These are phyloP conservation scores for Rachicladosporium sp. DNA, from an alignment of 2,329 filamentous ascomycete species.

Conservation along the genomic window DNA sequence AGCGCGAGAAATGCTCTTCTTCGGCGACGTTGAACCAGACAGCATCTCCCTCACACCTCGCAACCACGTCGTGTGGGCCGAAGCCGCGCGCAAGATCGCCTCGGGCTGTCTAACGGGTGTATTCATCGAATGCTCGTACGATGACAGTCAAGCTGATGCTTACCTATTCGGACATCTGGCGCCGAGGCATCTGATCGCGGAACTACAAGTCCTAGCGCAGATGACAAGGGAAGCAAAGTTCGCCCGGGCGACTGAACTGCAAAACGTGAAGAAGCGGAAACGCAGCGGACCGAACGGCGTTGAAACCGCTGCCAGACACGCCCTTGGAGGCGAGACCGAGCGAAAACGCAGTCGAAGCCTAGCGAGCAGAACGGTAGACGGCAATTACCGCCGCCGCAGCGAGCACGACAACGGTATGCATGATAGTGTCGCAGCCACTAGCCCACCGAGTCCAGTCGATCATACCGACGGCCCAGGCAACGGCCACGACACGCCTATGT, in stretches of 20 bases:
- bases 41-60: conserved; percentile 68
- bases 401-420: conserved; percentile 11
- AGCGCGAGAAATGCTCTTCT: conserved; percentile 72
- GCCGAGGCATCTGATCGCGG: conserved; percentile 68
- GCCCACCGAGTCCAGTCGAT: background rate
- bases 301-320: conserved; percentile 13
- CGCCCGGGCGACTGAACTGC: conserved; percentile 19
- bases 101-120: conserved; percentile 62
- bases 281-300: conserved; percentile 34
- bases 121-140: conserved; percentile 93
- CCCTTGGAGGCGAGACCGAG: conserved; percentile 11
- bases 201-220: conserved; percentile 58
- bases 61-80: conserved; percentile 72
- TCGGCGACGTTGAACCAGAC: conserved; percentile 92
- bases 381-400: conserved; percentile 13
- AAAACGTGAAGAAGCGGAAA: conserved; percentile 51
- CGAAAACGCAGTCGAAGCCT: conserved; percentile 24
- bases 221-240: conserved; percentile 48
- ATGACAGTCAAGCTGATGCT: conserved; percentile 63
- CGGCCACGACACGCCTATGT: conserved; percentile 11
- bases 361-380: conserved; percentile 10
- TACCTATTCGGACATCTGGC: conserved; percentile 81
- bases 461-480: conserved; percentile 5
- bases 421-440: conserved; percentile 3
- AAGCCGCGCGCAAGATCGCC: conserved; percentile 75